Conservation (phyloP, 75 land plant genomes). For the Azolla pinnata region DNA sequence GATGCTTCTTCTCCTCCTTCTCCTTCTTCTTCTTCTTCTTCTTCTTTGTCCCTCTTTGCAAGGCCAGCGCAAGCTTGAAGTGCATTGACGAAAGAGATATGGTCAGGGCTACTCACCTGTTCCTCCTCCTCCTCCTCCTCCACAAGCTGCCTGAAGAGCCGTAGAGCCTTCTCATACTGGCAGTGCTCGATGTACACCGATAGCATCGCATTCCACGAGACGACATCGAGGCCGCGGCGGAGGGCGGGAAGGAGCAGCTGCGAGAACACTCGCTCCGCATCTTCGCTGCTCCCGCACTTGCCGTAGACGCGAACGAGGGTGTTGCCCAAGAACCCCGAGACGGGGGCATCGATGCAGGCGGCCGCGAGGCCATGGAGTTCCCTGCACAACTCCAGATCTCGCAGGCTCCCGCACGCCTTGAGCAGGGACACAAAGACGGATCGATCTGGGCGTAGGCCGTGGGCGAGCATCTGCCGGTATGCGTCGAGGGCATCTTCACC, state of each 20-base stretch:
- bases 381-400: too few relatives aligned
- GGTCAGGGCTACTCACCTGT: not conserved
- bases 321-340: too few relatives aligned
- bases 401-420: too few relatives aligned
- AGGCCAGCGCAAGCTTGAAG: constrained; percentile 1
- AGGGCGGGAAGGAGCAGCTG: not conserved
- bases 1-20: too few relatives aligned
- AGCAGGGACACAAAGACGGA: too few relatives aligned
- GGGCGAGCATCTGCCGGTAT: too few relatives aligned
- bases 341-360: too few relatives aligned
- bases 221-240: too few relatives aligned
- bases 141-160: not conserved
- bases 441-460: too few relatives aligned
- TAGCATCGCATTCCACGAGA: constrained; percentile 1
- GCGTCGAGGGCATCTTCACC: too few relatives aligned
- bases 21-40: not conserved
- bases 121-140: too few relatives aligned
- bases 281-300: not conserved
- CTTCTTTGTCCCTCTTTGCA: not conserved
- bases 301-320: not conserved
- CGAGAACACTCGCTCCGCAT: not conserved
- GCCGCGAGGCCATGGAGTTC: too few relatives aligned
- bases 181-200: not conserved
- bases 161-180: not conserved
- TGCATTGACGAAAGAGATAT: not conserved